Evolutionary conservation across 2,329 filamentous ascomycete genomes (phyloP).

Genomic region (Trichoderma simmonsii): DNA sequence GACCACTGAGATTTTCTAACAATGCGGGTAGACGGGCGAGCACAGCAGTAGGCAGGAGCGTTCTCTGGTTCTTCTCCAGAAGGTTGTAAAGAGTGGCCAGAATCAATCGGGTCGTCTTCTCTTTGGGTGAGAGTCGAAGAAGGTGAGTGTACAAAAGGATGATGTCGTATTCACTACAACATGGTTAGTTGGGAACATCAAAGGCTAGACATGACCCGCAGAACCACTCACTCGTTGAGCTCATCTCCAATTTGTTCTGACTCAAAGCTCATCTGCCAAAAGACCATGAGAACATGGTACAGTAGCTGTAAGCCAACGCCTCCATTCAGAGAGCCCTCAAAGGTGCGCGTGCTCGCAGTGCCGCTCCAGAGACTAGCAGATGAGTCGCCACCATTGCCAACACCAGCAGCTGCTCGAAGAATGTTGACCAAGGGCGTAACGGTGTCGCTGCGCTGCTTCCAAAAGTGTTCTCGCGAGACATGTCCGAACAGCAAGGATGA

Average conservation of each 20-base stretch:
- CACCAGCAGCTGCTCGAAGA: constrained; percentile 72
- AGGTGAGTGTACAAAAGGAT: constrained; percentile 90
- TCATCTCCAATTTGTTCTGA: constrained; percentile 69
- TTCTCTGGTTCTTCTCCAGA: constrained; percentile 65
- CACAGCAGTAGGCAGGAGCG: constrained; percentile 78
- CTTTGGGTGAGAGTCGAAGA: constrained; percentile 87
- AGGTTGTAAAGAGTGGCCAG: constrained; percentile 89
- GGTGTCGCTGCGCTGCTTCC: constrained; percentile 85
- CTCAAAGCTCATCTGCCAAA: constrained; percentile 98
- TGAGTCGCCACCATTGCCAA: constrained; percentile 61
- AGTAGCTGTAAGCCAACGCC: constrained; percentile 89
- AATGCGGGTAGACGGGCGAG: constrained; percentile 74
- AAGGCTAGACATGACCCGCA: neutral
- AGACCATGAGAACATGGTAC: constrained; percentile 87
- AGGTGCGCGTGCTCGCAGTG: constrained; percentile 52
- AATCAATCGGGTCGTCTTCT: constrained; percentile 92
- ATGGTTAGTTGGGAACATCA: constrained; percentile 21
- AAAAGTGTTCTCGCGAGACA: constrained; percentile 77
- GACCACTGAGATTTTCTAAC: constrained; percentile 59
- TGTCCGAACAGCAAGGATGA: constrained; percentile 77
- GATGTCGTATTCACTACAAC: constrained; percentile 82
- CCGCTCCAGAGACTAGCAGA: constrained; percentile 62
- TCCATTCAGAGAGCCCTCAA: constrained; percentile 64
- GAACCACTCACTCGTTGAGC: constrained; percentile 71
- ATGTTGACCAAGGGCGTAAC: constrained; percentile 79